Evolutionary conservation across 1,284 basidiomycete genomes (phyloP), one percentile per base, ranked within the genome.

Genomic region (Cryptococcus neoformans): DNA sequence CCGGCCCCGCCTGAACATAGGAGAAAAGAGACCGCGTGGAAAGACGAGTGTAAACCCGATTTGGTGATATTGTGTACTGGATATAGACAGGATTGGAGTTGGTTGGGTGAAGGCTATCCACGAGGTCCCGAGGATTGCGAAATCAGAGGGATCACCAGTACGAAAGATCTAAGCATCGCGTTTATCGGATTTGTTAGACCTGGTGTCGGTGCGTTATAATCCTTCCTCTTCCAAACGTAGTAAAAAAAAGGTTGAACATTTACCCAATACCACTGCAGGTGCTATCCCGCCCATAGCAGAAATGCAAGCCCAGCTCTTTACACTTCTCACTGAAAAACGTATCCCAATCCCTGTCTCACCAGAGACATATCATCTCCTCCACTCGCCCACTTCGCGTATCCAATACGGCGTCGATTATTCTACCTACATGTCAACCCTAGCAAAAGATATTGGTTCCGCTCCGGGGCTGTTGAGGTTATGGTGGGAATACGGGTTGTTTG

Each of bases 281-380:
- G 85, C 85, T 0, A 87, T 87, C 54, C 85, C 85, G 0, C 85
- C 85, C 0, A 83, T 86, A 53, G 81, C 84, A 1, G 85, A 87
- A 71, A 83, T 85, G 80, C 84, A 85, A 65, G 73, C 80, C 0
- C 83, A 85, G 70, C 81, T 85, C 58, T 86, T 84, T 83, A 81
- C 83, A 46, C 80, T 82, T 2, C 65, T 85, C 6, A 74, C 77
- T 2, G 72, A 79, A 51, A 75, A 83, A 6, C 21, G 21, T 21
- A 21, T 21, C 21, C 40, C 40, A n/a, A 68, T 77, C 17, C 82
- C 83, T 0, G 72, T 82, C 2, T 75, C 82, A 0, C 77, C 77
- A 4, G 80, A 84, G 21, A 80, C 83, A 62, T 87, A 87, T 69
- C 83, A 85, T 62, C 76, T 87, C 4, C 77, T 87, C 6, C 80